Percentiles rank a stretch among this genome's conserved stretches.
Evolutionary conservation across 2,329 filamentous ascomycete genomes (phyloP).

Genomic region (Thermoascus crustaceus): DNA sequence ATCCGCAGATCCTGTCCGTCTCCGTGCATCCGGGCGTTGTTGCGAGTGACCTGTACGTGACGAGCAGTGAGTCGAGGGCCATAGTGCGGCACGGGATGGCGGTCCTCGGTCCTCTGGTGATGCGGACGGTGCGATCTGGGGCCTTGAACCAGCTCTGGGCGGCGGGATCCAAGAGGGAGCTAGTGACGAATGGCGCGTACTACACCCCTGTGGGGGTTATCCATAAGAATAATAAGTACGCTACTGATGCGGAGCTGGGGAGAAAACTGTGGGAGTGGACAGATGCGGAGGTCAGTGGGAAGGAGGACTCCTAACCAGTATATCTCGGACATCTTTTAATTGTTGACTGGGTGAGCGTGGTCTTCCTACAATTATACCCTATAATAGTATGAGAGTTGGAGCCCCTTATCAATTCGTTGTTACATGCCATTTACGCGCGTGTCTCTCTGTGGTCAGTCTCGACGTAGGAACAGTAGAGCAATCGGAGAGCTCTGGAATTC

Average conservation of each 20-base stretch:
- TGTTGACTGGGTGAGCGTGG: too few species aligned
- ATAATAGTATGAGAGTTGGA: too few species aligned
- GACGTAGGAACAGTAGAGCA: too few species aligned
- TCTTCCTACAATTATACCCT: too few species aligned
- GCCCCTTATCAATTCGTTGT: too few species aligned
- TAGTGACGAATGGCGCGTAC: constrained; percentile 32
- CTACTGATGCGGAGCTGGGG: constrained; percentile 25
- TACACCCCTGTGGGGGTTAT: constrained; percentile 33
- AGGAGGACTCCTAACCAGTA: neutral
- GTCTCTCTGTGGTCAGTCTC: too few species aligned
- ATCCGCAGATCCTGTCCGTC: constrained; percentile 37
- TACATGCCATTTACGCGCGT: too few species aligned
- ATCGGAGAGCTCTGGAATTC: too few species aligned
- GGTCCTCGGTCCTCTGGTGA: constrained; percentile 16
- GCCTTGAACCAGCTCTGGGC: constrained; percentile 37
- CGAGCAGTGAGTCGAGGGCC: constrained; percentile 18
- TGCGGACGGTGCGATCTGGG: constrained; percentile 26
- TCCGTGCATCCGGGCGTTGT: constrained; percentile 45
- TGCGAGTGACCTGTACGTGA: constrained; percentile 31
- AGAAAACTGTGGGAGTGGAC: constrained; percentile 39
- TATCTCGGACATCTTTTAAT: neutral
- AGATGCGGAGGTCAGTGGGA: constrained; percentile 24
- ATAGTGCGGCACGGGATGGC: constrained; percentile 16
- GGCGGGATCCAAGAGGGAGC: constrained; percentile 23
- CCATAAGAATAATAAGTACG: constrained; percentile 22